phyloP scores from a whole-genome alignment of 2,329 filamentous ascomycete species.

The Phaeosphaeria sp. region DNA sequence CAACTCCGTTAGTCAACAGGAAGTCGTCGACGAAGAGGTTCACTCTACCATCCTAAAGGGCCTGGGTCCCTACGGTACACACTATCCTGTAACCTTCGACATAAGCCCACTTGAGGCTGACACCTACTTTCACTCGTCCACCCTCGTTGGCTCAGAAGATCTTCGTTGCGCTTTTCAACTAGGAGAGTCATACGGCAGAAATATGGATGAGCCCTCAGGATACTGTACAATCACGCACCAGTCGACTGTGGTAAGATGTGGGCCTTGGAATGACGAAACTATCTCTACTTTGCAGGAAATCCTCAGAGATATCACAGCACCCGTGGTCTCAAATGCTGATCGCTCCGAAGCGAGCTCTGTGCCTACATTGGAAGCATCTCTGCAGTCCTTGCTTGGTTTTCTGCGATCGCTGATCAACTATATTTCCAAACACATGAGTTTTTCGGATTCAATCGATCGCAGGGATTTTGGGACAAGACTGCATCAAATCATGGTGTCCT shows the following conservation, averaged over 20 bases:
- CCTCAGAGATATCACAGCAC: slow-evolving; percentile 11
- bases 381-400: slow-evolving; percentile 25
- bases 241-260: slow-evolving; percentile 53
- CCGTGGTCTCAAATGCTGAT: background rate
- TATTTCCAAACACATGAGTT: slow-evolving; percentile 56
- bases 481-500: slow-evolving; percentile 43
- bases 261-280: slow-evolving; percentile 63
- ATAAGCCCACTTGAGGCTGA: slow-evolving; percentile 57
- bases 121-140: slow-evolving; percentile 63
- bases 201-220: slow-evolving; percentile 54
- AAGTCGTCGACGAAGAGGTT: slow-evolving; percentile 6
- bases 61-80: slow-evolving; percentile 56
- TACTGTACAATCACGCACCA: slow-evolving; percentile 48
- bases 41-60: slow-evolving; percentile 43
- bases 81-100: slow-evolving; percentile 62
- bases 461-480: slow-evolving; percentile 54
- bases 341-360: background rate
- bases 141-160: slow-evolving; percentile 65
- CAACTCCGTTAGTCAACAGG: slow-evolving; percentile 1
- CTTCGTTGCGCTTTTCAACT: slow-evolving; percentile 54
- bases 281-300: slow-evolving; percentile 47
- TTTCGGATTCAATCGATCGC: slow-evolving; percentile 63
- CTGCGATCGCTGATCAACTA: slow-evolving; percentile 59
- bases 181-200: slow-evolving; percentile 25
- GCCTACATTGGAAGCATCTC: background rate